These are phyloP conservation scores for Daldinia vernicosa DNA, from an alignment of 495 filamentous ascomycete species.

Conservation along the genomic window DNA sequence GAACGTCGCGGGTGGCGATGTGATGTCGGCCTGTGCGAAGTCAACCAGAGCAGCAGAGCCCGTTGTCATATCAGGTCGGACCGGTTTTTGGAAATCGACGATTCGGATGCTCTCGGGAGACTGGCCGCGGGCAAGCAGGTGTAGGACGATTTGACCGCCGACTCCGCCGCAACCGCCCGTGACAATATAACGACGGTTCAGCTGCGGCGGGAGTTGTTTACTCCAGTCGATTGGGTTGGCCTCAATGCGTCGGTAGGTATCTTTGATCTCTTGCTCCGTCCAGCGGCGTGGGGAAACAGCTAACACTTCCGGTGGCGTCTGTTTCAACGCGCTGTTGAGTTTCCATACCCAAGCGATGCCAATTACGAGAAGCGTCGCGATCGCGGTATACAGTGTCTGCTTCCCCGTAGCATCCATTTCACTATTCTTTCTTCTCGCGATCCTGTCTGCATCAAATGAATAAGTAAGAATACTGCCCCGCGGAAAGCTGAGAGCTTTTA, in stretches of 20 bases:
- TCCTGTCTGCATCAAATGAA: background rate
- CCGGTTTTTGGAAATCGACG: constrained; percentile 60
- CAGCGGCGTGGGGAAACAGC: constrained; percentile 60
- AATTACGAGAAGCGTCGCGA: constrained; percentile 40
- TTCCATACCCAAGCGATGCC: constrained; percentile 58
- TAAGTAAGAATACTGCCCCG: background rate
- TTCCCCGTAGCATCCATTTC: constrained; percentile 33
- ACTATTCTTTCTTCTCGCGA: background rate
- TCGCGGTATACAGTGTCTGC: constrained; percentile 11
- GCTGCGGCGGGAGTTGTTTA: constrained; percentile 61
- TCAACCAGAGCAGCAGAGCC: constrained; percentile 52
- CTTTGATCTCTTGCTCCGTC: constrained; percentile 59
- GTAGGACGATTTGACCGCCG: constrained; percentile 63
- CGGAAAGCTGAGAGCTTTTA: background rate
- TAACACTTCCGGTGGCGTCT: constrained; percentile 57
- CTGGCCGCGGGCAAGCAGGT: constrained; percentile 64
- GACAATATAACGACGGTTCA: constrained; percentile 64
- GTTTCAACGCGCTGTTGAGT: constrained; percentile 60
- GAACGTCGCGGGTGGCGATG: constrained; percentile 54
- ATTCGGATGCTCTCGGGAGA: constrained; percentile 62
- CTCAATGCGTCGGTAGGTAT: constrained; percentile 57
- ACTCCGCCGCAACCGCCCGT: constrained; percentile 69
- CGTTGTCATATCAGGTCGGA: constrained; percentile 49
- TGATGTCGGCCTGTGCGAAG: constrained; percentile 63
- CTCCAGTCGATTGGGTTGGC: constrained; percentile 57